Conservation (phyloP, 257 asterid genomes). For the Solanum ossicruentum region DNA sequence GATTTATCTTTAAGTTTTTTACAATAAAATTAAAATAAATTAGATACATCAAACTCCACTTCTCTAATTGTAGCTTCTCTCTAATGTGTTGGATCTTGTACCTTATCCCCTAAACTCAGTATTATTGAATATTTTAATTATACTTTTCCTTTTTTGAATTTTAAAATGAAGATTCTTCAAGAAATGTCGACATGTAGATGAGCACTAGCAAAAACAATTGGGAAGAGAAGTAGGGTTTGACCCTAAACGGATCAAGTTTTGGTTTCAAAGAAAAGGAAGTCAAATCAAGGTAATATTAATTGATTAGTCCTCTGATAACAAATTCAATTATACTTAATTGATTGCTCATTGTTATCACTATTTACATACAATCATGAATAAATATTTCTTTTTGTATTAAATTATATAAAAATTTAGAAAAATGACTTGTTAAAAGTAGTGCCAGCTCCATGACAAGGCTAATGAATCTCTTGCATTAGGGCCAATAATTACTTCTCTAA, state of each 20-base stretch:
- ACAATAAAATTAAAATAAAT: no score
- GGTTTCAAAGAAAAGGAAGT: conserved; percentile 69
- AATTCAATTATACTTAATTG: not conserved
- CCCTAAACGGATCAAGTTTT: conserved; percentile 38
- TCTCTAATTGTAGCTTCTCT: no score
- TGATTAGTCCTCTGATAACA: not conserved
- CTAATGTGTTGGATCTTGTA: no score
- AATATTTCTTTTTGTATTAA: not conserved
- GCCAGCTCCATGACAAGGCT: no score
- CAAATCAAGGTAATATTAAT: conserved; percentile 32
- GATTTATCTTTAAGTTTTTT: no score
- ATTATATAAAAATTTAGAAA: not conserved
- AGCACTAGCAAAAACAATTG: conserved; percentile 33
- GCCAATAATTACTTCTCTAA: not conserved
- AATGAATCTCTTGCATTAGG: not conserved
- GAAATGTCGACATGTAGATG: conserved; percentile 42
- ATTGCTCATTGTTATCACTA: not conserved
- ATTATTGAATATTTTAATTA: no score
- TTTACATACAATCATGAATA: not conserved
- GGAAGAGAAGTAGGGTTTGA: conserved; percentile 45
- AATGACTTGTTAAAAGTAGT: not conserved
- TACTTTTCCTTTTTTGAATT: not conserved
- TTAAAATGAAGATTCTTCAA: conserved; percentile 37
- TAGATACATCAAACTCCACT: no score
- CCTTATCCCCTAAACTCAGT: no score